Evolutionary conservation across 2,329 filamentous ascomycete species (phyloP), one percentile per base, ranked within the genome.

Genomic region (Ophiostoma fasciatum): DNA sequence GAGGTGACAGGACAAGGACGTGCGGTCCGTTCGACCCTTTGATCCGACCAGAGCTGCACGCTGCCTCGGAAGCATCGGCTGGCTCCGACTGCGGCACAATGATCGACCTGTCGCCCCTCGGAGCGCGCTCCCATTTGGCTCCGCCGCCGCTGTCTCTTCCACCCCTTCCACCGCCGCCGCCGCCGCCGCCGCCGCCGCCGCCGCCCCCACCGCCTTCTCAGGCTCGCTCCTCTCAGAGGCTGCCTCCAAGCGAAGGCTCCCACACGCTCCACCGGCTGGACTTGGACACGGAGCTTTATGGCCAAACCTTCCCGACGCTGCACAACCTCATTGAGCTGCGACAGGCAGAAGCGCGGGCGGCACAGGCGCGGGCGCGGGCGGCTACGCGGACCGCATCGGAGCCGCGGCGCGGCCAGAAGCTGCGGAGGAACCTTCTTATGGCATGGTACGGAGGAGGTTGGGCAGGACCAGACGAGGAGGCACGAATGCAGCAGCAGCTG

Each of bases 61-160:
- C n/a, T n/a, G n/a, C n/a, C n/a, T n/a, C n/a, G n/a, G n/a, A n/a
- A n/a, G n/a, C n/a, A n/a, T n/a, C n/a, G n/a, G n/a, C n/a, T n/a
- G n/a, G n/a, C n/a, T n/a, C n/a, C n/a, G n/a, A n/a, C n/a, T n/a
- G n/a, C n/a, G n/a, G n/a, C n/a, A n/a, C 13, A 8, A 41, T 41
- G 39, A 41, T 41, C 15, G 39, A 41, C 17, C 20, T 41, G 11
- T 30, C 39, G n/a, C 36, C 39, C 3, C 39, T 41, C 27, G 36
- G 36, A 9, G 39, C 32, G 8, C 28, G 30, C 33, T 33, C 36
- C 4, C 15, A 23, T 7, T 15, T 22, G 8, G 25, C 29, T 4
- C 22, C 32, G 10, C 33, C 20, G 6, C 28, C 19, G 10, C 33
- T n/a, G n/a, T n/a, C n/a, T n/a, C n/a, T n/a, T n/a, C n/a, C n/a